phyloP scores from a whole-genome alignment of 257 asterid genomes.

The Rauvolfia tetraphylla region DNA sequence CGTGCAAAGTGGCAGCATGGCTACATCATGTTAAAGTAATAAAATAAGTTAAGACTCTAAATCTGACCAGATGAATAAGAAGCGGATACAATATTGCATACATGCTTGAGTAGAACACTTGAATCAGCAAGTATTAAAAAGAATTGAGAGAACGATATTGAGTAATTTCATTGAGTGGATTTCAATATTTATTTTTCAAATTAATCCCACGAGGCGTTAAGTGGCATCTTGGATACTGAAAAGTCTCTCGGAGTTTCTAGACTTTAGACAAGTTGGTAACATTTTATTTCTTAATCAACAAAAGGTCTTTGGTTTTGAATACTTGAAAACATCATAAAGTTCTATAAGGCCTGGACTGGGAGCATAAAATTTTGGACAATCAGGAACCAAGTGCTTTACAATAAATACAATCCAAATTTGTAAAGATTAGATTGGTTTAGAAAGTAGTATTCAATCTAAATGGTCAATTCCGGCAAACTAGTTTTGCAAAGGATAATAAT shows the following conservation, averaged over 20 bases:
- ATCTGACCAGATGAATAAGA: slow-evolving; percentile 8
- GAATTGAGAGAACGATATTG: background rate
- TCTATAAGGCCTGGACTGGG: background rate
- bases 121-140: background rate
- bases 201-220: background rate
- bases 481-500: background rate
- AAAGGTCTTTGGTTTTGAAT: background rate
- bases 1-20: slow-evolving; percentile 91
- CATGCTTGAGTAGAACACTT: background rate
- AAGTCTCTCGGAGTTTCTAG: background rate
- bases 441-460: background rate
- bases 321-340: background rate
- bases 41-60: background rate
- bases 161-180: background rate
- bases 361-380: background rate
- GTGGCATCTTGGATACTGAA: background rate
- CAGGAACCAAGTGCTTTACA: background rate
- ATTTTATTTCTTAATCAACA: background rate
- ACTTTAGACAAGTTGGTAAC: background rate
- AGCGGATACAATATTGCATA: background rate
- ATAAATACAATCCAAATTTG: background rate
- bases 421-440: background rate
- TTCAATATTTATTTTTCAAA: too few species aligned
- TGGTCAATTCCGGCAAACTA: background rate
- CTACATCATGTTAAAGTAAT: slow-evolving; percentile 42